Percentiles rank a stretch among this genome's conserved stretches.
These are phyloP conservation scores for Tricholoma flavovirens DNA, from an alignment of 768 basidiomycete genomes.

Conservation along the genomic window DNA sequence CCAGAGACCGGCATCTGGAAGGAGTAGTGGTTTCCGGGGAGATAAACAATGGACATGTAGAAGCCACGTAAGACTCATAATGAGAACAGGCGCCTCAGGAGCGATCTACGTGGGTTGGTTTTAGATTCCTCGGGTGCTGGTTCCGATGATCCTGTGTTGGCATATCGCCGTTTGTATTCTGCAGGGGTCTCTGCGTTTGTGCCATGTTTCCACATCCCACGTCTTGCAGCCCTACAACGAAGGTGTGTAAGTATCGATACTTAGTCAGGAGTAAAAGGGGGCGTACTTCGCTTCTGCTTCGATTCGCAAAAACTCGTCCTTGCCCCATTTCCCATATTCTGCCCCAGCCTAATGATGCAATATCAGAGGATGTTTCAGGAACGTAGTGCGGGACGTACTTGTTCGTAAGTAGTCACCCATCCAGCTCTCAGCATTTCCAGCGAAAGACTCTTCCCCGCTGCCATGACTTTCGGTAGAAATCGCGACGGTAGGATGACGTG, in stretches of 20 bases:
- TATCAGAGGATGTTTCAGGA: not conserved
- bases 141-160: constrained; percentile 17
- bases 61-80: not conserved
- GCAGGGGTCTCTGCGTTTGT: constrained; percentile 58
- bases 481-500: constrained; percentile 51
- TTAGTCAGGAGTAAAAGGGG: not conserved
- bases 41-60: too few species aligned
- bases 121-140: constrained; percentile 10
- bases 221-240: constrained; percentile 44
- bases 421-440: constrained; percentile 78
- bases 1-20: too few species aligned
- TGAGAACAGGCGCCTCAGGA: constrained; percentile 7
- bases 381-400: constrained; percentile 25
- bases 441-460: constrained; percentile 44
- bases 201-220: constrained; percentile 73
- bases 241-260: not conserved
- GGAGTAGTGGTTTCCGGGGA: too few species aligned
- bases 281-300: constrained; percentile 67
- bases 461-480: constrained; percentile 46
- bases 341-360: constrained; percentile 47
- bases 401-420: constrained; percentile 70
- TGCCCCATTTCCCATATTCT: constrained; percentile 67
- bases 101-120: not conserved
- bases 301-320: constrained; percentile 54
- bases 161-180: constrained; percentile 72